Evolutionary conservation across 1,284 basidiomycete genomes (phyloP).

Genomic region (Peniophora sp.): DNA sequence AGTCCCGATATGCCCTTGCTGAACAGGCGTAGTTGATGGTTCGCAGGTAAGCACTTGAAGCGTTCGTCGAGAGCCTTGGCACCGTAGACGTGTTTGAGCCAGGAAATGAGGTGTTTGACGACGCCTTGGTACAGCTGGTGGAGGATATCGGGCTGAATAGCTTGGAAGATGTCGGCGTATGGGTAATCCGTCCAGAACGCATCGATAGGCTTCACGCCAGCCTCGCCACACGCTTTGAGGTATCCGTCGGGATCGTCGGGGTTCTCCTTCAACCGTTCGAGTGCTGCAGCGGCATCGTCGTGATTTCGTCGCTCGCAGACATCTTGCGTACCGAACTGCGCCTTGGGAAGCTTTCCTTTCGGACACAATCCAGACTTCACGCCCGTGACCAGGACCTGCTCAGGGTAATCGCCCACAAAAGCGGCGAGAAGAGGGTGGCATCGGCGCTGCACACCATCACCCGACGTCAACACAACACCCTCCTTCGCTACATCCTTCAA

Average conservation of each 20-base stretch:
- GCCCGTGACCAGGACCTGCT: constrained; percentile 1
- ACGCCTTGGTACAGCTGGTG: constrained; percentile 32
- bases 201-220: constrained; percentile 9
- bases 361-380: background rate
- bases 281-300: background rate
- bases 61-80: constrained; percentile 13
- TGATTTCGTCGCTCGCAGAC: background rate
- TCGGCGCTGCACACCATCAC: background rate
- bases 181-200: constrained; percentile 33
- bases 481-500: background rate
- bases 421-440: background rate
- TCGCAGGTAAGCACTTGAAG: constrained; percentile 14
- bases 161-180: constrained; percentile 22
- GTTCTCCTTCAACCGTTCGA: background rate
- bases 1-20: constrained; percentile 26
- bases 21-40: constrained; percentile 29
- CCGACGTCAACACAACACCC: background rate
- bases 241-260: background rate
- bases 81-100: constrained; percentile 11
- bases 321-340: background rate
- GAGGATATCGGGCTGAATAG: constrained; percentile 33
- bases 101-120: constrained; percentile 22
- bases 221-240: constrained; percentile 6
- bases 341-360: background rate
- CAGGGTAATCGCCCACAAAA: background rate